A percentile compares a stretch with the other conserved stretches of the same genome.
Evolutionary conservation across 495 filamentous ascomycete species (phyloP).

Genomic region (Talaromyces adpressus): DNA sequence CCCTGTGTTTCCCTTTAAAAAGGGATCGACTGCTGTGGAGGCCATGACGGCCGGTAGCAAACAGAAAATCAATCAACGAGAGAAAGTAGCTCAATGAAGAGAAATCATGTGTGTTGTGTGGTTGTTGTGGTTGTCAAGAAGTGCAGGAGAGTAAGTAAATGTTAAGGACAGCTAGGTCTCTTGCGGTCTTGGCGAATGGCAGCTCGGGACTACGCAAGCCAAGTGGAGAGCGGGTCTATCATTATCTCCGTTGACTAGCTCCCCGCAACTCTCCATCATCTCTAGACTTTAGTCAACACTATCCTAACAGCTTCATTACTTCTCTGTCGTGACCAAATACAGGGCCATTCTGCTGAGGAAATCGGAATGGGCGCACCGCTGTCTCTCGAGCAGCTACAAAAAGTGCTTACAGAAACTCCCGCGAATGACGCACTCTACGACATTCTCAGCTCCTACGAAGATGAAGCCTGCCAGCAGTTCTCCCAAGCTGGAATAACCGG

Average conservation of each 20-base stretch:
- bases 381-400: constrained; percentile 31
- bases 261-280: not conserved
- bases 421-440: constrained; percentile 37
- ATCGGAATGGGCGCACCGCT: constrained; percentile 28
- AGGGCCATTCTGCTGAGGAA: no score
- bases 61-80: constrained; percentile 25
- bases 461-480: constrained; percentile 28
- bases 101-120: constrained; percentile 5
- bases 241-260: constrained; percentile 7
- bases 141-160: constrained; percentile 13
- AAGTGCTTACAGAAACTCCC: constrained; percentile 24
- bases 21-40: constrained; percentile 42
- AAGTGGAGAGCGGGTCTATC: constrained; percentile 11
- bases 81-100: constrained; percentile 8
- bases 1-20: constrained; percentile 61
- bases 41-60: constrained; percentile 44
- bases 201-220: not conserved
- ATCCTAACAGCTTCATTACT: not conserved
- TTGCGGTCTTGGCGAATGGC: constrained; percentile 27
- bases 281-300: not conserved
- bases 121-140: constrained; percentile 16
- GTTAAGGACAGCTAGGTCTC: constrained; percentile 37
- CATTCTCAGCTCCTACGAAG: constrained; percentile 38
- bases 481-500: constrained; percentile 11
- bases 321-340: no score